Conservation (phyloP, 2,329 filamentous ascomycete species). For the Ramularia endophylla region DNA sequence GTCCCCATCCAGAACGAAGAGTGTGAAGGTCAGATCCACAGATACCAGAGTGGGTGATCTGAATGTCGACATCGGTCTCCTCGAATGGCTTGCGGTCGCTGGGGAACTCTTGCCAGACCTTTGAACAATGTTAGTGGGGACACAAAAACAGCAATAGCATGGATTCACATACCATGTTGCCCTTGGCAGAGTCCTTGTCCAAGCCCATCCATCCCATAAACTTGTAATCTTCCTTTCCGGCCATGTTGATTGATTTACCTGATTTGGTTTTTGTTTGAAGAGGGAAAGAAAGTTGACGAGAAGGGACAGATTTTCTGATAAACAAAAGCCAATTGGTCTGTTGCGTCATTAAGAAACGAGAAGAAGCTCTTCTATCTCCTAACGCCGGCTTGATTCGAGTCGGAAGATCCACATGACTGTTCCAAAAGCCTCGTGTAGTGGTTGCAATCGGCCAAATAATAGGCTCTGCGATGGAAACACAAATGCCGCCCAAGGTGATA, state of each 20-base stretch:
- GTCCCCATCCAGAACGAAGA: slow-evolving; percentile 26
- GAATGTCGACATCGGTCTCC: slow-evolving; percentile 35
- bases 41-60: slow-evolving; percentile 34
- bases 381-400: too few relatives aligned
- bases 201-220: slow-evolving; percentile 54
- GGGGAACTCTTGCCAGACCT: neutral
- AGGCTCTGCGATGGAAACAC: too few relatives aligned
- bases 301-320: too few relatives aligned
- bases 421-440: too few relatives aligned
- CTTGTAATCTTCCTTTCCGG: slow-evolving; percentile 35
- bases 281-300: too few relatives aligned
- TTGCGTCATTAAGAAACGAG: too few relatives aligned
- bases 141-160: slow-evolving; percentile 1
- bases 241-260: slow-evolving; percentile 2
- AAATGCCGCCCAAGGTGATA: too few relatives aligned
- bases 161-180: slow-evolving; percentile 50
- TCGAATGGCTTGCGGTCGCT: slow-evolving; percentile 24
- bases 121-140: neutral
- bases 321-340: too few relatives aligned
- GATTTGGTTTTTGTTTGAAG: neutral
- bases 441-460: too few relatives aligned
- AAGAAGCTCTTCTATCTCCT: too few relatives aligned
- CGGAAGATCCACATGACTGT: too few relatives aligned
- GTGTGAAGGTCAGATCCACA: slow-evolving; percentile 29
- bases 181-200: slow-evolving; percentile 42